A percentile compares a stretch with the other conserved stretches of the same genome.
These are phyloP conservation scores for Purshia tridentata DNA, from an alignment of 306 rosid genomes.

Conservation along the genomic window DNA sequence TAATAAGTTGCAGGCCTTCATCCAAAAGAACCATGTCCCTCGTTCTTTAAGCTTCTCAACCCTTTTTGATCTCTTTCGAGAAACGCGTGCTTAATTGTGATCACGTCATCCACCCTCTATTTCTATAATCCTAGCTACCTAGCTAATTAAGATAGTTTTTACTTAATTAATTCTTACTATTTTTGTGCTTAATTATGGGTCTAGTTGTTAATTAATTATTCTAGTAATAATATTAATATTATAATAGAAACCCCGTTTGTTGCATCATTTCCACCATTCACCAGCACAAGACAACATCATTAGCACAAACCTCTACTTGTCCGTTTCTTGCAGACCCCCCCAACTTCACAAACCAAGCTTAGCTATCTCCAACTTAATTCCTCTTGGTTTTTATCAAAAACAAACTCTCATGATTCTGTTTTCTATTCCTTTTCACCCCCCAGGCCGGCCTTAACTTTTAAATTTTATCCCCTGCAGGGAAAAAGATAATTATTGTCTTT, in stretches of 20 bases:
- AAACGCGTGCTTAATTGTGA: slow-evolving; percentile 65
- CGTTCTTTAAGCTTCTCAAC: slow-evolving; percentile 42
- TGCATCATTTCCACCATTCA: slow-evolving; percentile 81
- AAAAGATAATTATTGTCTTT: no score
- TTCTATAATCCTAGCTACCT: no score
- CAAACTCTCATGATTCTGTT: slow-evolving; percentile 58
- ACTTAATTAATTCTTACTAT: no score
- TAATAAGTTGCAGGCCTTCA: slow-evolving; percentile 33
- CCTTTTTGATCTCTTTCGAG: slow-evolving; percentile 50
- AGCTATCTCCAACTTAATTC: slow-evolving; percentile 27
- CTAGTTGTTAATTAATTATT: slow-evolving; percentile 1
- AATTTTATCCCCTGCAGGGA: no score
- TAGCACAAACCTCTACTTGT: slow-evolving; percentile 61
- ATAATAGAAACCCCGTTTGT: slow-evolving; percentile 64
- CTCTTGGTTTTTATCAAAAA: slow-evolving; percentile 53
- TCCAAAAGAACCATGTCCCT: slow-evolving; percentile 45
- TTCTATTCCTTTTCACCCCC: slow-evolving; percentile 30
- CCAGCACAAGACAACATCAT: slow-evolving; percentile 91
- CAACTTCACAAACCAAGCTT: slow-evolving; percentile 13
- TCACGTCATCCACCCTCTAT: slow-evolving; percentile 56
- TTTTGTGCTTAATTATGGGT: neutral
- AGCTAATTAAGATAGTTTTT: no score
- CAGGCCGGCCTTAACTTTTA: no score
- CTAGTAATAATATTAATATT: slow-evolving; percentile 12
- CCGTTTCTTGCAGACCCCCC: slow-evolving; percentile 52